Base-by-base conservation (phyloP, 2,329 filamentous ascomycete species). In the Penicillium sp. region DNA sequence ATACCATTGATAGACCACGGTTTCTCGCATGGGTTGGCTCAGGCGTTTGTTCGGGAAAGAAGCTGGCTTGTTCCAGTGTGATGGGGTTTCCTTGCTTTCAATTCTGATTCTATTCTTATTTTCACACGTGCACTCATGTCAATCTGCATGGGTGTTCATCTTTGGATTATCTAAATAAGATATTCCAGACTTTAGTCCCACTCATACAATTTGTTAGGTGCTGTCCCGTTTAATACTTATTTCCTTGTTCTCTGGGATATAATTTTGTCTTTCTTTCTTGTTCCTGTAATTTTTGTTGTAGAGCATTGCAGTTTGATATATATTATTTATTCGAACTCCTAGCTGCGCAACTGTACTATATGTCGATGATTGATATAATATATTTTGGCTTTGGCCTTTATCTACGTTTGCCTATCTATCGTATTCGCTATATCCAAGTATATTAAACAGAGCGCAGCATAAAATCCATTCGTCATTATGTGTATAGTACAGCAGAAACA, bases 1-100 rank as follows among this genome's bases (percentile, higher is more conserved):
- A 73, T 73, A 73, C 70, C 71, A 72, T 60, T 59, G 69, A 72
- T 73, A 73, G 70, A 73, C 59, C 58, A 65, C 59, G 60, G 60
- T 60, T 59, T 55, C 29, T 55, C 23, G 63, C 65, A 68, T 68
- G 56, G 48, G 48, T 31, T 57, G 62, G 64, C 54, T 62, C 60
- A 57, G 63, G 63, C 60, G 64, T 66, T 66, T 60, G 1, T 44
- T 38, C 21, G 41, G 50, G 49, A 27, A 34, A 50, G 46, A 27
- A 52, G 46, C 49, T 51, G 55, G 40, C 44, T 53, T 63, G 21
- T 36, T 40, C 16, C 27, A 15, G 46, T 31, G 15, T 33, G 31
- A 25, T 40, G 40, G 31, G 25, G 50, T 53, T 55, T 57, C 23
- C 50, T 59, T 60, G 31, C 11, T 36, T 60, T 41, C 13, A 57